Percentiles rank a stretch among this genome's conserved stretches.
These are phyloP conservation scores for Discostella pseudostelligera DNA, from an alignment of 108 stramenopile genomes.

Conservation along the genomic window DNA sequence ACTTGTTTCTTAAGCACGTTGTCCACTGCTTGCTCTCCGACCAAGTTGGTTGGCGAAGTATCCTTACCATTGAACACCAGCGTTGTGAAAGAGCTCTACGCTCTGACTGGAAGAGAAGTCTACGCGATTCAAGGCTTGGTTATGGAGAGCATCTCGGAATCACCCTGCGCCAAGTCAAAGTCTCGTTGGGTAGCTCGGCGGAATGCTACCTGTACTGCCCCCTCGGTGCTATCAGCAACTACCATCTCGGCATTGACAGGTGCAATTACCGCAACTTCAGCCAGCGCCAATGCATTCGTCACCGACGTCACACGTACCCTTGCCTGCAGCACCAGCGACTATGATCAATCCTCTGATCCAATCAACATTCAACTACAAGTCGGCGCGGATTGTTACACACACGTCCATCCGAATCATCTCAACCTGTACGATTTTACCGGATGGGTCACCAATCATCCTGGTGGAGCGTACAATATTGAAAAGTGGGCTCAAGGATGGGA, in stretches of 20 bases:
- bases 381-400: conserved; percentile 36
- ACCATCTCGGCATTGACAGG: conserved; percentile 21
- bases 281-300: conserved; percentile 23
- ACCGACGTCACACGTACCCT: conserved; percentile 24
- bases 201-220: conserved; percentile 21
- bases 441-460: conserved; percentile 40
- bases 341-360: conserved; percentile 8
- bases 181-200: conserved; percentile 30
- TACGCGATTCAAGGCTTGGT: conserved; percentile 54
- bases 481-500: conserved; percentile 41
- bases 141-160: conserved; percentile 29
- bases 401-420: conserved; percentile 54
- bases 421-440: conserved; percentile 64
- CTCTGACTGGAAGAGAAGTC: conserved; percentile 37
- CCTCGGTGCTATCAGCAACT: conserved; percentile 4
- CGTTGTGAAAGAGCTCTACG: conserved; percentile 20
- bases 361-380: conserved; percentile 40
- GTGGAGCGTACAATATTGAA: conserved; percentile 38
- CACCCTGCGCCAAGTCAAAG: conserved; percentile 19
- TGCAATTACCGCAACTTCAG: conserved; percentile 14
- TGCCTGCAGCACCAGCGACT: conserved; percentile 14
- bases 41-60: conserved; percentile 24
- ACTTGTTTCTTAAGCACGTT: conserved; percentile 37
- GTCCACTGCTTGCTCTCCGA: conserved; percentile 27
- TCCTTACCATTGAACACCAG: conserved; percentile 20